These are phyloP conservation scores for Earliella scabrosa DNA, from an alignment of 1,284 basidiomycete genomes.

Conservation along the genomic window DNA sequence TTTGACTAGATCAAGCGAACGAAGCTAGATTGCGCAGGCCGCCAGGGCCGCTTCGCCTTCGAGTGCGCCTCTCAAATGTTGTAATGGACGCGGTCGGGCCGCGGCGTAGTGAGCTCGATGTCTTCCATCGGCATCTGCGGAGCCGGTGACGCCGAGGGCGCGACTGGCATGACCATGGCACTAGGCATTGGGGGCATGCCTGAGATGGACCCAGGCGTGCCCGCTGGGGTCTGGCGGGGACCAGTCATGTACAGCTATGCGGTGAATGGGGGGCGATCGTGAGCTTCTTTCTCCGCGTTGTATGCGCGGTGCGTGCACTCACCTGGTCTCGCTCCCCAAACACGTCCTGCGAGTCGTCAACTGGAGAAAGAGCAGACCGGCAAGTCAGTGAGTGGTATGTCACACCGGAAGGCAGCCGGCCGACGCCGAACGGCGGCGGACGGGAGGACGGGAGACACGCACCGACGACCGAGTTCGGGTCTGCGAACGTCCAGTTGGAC, in stretches of 20 bases:
- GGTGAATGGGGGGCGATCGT: neutral
- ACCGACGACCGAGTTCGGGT: constrained; percentile 56
- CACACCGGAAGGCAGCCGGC: neutral
- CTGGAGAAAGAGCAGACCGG: constrained; percentile 32
- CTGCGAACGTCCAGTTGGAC: constrained; percentile 54
- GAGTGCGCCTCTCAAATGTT: neutral
- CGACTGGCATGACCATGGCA: constrained; percentile 24
- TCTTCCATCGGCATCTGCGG: constrained; percentile 27
- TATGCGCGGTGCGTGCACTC: constrained; percentile 14
- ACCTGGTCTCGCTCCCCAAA: constrained; percentile 58
- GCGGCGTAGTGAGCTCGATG: constrained; percentile 31
- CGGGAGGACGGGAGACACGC: constrained; percentile 27
- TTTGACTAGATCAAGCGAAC: neutral
- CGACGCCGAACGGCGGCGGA: neutral
- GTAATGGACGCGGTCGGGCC: constrained; percentile 1
- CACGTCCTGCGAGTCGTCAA: constrained; percentile 53
- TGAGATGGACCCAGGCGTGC: constrained; percentile 7
- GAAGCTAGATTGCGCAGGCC: too few species aligned
- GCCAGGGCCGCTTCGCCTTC: too few species aligned
- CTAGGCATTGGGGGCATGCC: constrained; percentile 9
- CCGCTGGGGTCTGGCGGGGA: constrained; percentile 14
- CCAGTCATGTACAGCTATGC: constrained; percentile 26
- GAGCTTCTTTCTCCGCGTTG: neutral
- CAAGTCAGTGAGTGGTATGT: neutral
- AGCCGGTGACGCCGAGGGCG: constrained; percentile 5